Conservation (phyloP, 441 rosid species). For the Macaranga tanarius region DNA sequence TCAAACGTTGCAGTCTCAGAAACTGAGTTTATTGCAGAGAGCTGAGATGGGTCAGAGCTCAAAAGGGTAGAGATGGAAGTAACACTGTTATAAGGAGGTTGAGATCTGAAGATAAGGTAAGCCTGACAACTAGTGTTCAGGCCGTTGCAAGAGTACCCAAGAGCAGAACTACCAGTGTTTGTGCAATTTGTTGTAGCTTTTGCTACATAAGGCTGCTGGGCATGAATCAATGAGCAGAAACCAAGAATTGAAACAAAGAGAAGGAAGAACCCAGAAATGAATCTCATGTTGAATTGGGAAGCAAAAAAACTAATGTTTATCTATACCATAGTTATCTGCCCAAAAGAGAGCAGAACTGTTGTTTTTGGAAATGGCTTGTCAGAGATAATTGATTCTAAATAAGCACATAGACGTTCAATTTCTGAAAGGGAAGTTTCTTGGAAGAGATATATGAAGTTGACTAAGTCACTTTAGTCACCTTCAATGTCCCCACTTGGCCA, state of each 20-base stretch:
- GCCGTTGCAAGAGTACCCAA: slow-evolving; percentile 79
- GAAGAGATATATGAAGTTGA: background rate
- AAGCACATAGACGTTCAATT: background rate
- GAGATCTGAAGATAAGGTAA: slow-evolving; percentile 60
- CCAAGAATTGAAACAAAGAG: slow-evolving; percentile 7
- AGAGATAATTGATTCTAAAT: background rate
- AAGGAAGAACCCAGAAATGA: slow-evolving; percentile 17
- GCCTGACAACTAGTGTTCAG: slow-evolving; percentile 49
- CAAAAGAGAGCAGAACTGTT: background rate
- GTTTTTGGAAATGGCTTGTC: background rate
- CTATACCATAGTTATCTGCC: background rate
- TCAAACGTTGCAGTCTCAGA: slow-evolving; percentile 36
- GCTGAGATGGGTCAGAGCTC: slow-evolving; percentile 42
- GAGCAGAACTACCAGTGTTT: slow-evolving; percentile 39
- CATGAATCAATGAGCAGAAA: slow-evolving; percentile 30
- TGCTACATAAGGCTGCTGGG: slow-evolving; percentile 73
- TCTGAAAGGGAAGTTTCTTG: slow-evolving; percentile 9
- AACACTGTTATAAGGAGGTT: slow-evolving; percentile 47
- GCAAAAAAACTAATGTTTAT: background rate
- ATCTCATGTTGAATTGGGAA: slow-evolving; percentile 28
- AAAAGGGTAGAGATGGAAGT: slow-evolving; percentile 57
- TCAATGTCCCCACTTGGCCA: background rate
- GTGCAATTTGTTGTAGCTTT: slow-evolving; percentile 41
- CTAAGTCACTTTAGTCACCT: background rate
- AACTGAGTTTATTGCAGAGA: slow-evolving; percentile 50